Evolutionary conservation across 139 green algal species (phyloP), one percentile per base, ranked within the genome.

Genomic region (Tetraselmis striata): DNA sequence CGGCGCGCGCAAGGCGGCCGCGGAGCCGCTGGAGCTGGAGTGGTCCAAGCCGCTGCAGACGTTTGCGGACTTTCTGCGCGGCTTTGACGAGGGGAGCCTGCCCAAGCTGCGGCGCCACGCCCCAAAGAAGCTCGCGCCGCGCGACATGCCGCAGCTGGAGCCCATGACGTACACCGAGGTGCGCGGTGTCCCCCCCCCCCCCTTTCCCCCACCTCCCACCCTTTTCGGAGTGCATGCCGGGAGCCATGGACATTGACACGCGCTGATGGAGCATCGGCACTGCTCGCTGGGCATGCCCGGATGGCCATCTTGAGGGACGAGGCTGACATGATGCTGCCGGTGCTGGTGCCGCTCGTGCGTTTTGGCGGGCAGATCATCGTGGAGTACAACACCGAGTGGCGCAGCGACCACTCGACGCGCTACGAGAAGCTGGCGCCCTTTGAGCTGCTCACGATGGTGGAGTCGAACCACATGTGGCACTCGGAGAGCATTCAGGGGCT

Each of bases 141-240:
- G 2, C 11, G 76, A 32, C 24, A 32, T 2, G 79, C 79, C 79
- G 23, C 27, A 77, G 79, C 80, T 83, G 29, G 18, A 28, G 2
- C 28, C 58, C 29, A 83, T 83, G 80, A 83, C 80, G 1, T 83
- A 83, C 67, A 30, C 32, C 26, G 80, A 83, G 80, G 27, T 83
- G 59, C 59, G 45, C 45, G 45, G 11, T 25, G 11, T 67, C 18
- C 45, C 11, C 5, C 45, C 45, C 45, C 45, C 18, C 45, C 11
- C 18, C 11, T 67, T 5, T 67, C 45, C 45, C n/a, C n/a, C n/a
- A n/a, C n/a, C n/a, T n/a, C n/a, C n/a, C n/a, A n/a, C n/a, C n/a
- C n/a, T n/a, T n/a, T n/a, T n/a, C n/a, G n/a, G n/a, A n/a, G n/a
- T n/a, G n/a, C n/a, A n/a, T n/a, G n/a, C n/a, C n/a, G n/a, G n/a